Evolutionary conservation across 2,329 filamentous ascomycete species (phyloP).

Genomic region (Cordyceps farinosa): DNA sequence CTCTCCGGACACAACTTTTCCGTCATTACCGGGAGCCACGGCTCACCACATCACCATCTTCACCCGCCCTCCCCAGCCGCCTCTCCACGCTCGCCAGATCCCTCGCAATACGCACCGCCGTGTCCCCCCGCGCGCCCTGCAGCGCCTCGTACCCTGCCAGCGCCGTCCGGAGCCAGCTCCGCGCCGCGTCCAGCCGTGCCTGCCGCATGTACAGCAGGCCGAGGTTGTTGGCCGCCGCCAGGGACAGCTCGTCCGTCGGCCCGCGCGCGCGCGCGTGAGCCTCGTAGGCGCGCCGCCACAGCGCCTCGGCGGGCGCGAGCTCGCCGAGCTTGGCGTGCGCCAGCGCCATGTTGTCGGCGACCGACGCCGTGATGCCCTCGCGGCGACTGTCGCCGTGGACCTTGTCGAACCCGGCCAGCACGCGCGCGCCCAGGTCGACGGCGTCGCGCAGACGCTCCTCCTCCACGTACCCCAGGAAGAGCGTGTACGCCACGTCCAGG

Average conservation of each 20-base stretch:
- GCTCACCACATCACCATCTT: neutral
- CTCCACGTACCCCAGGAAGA: conserved; percentile 6
- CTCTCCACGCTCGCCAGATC: neutral
- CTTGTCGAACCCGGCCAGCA: neutral
- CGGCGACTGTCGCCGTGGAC: neutral
- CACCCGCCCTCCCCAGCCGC: neutral
- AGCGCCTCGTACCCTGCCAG: neutral
- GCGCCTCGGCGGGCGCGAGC: neutral
- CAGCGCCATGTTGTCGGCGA: conserved; percentile 8
- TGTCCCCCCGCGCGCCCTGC: neutral
- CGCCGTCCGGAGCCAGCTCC: neutral
- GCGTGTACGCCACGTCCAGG: conserved; percentile 6
- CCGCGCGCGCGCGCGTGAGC: neutral
- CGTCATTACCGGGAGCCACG: neutral
- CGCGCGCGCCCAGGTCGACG: neutral
- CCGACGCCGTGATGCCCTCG: neutral
- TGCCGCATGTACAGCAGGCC: conserved; percentile 4
- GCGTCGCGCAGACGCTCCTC: neutral
- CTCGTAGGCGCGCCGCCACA: neutral
- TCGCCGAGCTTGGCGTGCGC: conserved; percentile 10
- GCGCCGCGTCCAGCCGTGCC: neutral
- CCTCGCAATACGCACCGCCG: neutral
- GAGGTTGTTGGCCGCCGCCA: conserved; percentile 7
- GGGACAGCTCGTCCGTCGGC: neutral
- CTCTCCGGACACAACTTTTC: neutral